Evolutionary conservation across 805 yeast genomes (phyloP), one percentile per base, ranked within the genome.

Genomic region (Priceomyces fermenticarens): DNA sequence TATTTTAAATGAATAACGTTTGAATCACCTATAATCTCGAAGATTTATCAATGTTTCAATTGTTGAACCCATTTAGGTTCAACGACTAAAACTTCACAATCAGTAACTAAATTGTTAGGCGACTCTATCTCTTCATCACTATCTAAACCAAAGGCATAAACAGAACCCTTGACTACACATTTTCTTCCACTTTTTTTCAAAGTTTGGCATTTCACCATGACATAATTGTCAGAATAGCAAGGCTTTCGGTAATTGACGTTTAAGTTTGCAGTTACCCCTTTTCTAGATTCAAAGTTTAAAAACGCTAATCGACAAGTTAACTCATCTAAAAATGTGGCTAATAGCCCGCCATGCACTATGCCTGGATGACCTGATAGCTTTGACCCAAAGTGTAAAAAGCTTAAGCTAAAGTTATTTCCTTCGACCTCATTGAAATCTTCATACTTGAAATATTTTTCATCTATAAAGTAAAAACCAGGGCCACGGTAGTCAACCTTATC

Each of bases 201-300:
- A 4, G 65, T 31, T 20, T 51, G 50, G 43, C 74, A 67, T 39
- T 60, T 65, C 13, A 70, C 53, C 55, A 66, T 49, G 10, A 69
- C 55, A 36, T 48, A 55, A 14, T 58, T 53, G 44, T 65, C 52
- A 7, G 60, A 58, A 39, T 36, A 59, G 30, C 70, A 62, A 3
- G 74, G 75, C 40, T 59, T 54, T 38, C 53, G 56, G 44, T 67
- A 70, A 49, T 60, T 65, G 43, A 69, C 60, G 44, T 67, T 69
- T 53, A 69, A 64, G 42, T 65, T 68, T 10, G 75, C 75, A 10
- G 75, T 70, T 13, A 70, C 73, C 1, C 72, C 75, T 43, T 58
- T 61, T 39, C 59, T 61, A 17, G 71, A 63, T 29, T 60, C 54
- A 41, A 62, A 60, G 47, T 67, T 70, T 42, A 66, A 65, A 44